phyloP scores from a whole-genome alignment of 177 flowering plant species.

The Telopea speciosissima region DNA sequence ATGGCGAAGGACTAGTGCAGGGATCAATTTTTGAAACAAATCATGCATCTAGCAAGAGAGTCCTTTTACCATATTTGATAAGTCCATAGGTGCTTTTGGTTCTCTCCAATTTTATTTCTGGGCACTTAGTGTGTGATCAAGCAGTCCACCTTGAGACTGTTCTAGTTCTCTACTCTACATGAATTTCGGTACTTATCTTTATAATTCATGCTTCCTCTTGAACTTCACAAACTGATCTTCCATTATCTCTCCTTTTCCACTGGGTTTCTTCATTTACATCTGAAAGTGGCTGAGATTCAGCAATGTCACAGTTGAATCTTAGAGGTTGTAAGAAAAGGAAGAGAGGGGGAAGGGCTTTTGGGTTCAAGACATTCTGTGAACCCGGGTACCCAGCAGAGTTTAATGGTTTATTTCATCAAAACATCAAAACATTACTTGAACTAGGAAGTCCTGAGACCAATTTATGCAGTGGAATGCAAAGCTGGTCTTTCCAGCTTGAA shows the following conservation, averaged over 20 bases:
- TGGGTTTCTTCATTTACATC: not conserved
- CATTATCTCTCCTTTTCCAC: not conserved
- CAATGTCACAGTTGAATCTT: conserved; percentile 35
- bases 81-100: conserved; percentile 20
- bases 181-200: not conserved
- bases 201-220: not conserved
- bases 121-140: conserved; percentile 52
- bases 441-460: conserved; percentile 45
- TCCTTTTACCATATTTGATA: conserved; percentile 17
- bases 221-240: not conserved
- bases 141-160: conserved; percentile 11
- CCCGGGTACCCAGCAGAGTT: conserved; percentile 58
- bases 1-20: conserved; percentile 31
- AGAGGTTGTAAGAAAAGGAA: conserved; percentile 60
- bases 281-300: too few relatives aligned
- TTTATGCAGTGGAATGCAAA: conserved; percentile 25
- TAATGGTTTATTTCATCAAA: conserved; percentile 51
- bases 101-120: conserved; percentile 44
- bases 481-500: conserved; percentile 88
- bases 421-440: conserved; percentile 56
- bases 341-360: conserved; percentile 54
- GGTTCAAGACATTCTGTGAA: conserved; percentile 68
- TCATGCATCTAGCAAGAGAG: conserved; percentile 51
- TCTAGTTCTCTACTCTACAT: not conserved
- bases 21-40: conserved; percentile 24